Evolutionary conservation across 306 rosid genomes (phyloP).

Genomic region (Nissolia schottii): DNA sequence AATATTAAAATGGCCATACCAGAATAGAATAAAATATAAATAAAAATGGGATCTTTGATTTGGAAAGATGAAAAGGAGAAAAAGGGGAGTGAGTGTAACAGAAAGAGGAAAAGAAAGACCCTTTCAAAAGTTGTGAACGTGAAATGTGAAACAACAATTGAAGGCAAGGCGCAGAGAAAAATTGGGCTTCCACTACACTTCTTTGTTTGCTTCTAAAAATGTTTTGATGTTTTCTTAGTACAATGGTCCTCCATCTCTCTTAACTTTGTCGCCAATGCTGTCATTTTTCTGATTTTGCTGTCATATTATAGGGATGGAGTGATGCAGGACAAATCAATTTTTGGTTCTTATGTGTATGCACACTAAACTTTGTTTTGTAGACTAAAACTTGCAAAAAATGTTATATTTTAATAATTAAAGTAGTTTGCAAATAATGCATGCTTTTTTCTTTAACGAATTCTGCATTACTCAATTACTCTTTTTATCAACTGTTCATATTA

Average conservation of each 20-base stretch:
- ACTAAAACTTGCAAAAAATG: background rate
- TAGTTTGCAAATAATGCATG: background rate
- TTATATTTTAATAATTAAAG: background rate
- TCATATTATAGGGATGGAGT: background rate
- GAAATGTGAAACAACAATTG: too few species aligned
- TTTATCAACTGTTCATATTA: background rate
- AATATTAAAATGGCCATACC: background rate
- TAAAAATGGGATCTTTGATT: background rate
- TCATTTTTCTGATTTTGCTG: background rate
- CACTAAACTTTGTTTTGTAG: background rate
- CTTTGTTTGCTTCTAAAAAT: background rate
- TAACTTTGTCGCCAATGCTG: background rate
- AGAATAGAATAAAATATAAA: background rate
- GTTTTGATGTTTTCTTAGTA: background rate
- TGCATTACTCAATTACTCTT: background rate
- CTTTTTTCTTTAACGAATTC: background rate
- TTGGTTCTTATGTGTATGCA: background rate
- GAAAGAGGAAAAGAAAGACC: background rate
- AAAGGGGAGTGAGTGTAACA: background rate
- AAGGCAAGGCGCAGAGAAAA: background rate
- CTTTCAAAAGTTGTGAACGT: background rate
- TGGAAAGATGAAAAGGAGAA: background rate
- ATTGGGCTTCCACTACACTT: background rate
- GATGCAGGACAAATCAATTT: background rate
- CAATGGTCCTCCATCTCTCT: conserved; percentile 2